Base-by-base conservation (phyloP, 2,329 filamentous ascomycete genomes). In the Alternaria arborescens region DNA sequence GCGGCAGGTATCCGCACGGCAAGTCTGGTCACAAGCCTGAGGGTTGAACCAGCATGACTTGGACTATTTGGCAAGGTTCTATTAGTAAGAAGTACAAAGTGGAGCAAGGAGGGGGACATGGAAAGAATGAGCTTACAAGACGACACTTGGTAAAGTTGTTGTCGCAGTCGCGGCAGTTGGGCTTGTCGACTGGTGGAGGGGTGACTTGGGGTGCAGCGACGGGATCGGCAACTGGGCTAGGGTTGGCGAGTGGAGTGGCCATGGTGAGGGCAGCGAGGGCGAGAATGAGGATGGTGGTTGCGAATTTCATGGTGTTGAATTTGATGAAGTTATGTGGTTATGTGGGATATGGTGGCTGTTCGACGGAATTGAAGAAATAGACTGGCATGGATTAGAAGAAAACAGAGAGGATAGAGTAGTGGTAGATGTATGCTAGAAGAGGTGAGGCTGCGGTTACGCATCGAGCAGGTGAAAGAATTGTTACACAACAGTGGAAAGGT, bases 151-250 rank as follows among this genome's bases (percentile, higher is more conserved):
- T 6, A 20, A 14, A 59, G 6, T 28, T 5, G 0, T 22, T 22
- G 7, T 50, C 34, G 36, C 56, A 59, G 18, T 42, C 16, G 0
- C 32, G n/a, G 51, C 56, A 59, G 22, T 26, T 48, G 30, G 30
- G 30, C 5, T 14, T 32, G 12, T 34, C 12, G 11, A 34, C 30
- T 18, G 44, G 44, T 14, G 44, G 44, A 12, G 8, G 2, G 7
- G 44, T 48, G 11, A n/a, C 8, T 36, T 48, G 24, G 10, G 34
- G 32, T 1, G 2, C 8, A 14, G 30, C 32, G 7, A 36, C 4
- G 16, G 30, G 30, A 30, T 12, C 20, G 20, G 52, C 34, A 16
- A 34, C 16, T 1, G 41, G n/a, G 24, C 42, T 38, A 6, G 56
- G 43, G 43, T 36, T 48, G 22, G 42, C 51, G 12, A 47, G 6